Conservation (phyloP, 805 yeast genomes). For the Maudiozyma serrabonitensis region DNA sequence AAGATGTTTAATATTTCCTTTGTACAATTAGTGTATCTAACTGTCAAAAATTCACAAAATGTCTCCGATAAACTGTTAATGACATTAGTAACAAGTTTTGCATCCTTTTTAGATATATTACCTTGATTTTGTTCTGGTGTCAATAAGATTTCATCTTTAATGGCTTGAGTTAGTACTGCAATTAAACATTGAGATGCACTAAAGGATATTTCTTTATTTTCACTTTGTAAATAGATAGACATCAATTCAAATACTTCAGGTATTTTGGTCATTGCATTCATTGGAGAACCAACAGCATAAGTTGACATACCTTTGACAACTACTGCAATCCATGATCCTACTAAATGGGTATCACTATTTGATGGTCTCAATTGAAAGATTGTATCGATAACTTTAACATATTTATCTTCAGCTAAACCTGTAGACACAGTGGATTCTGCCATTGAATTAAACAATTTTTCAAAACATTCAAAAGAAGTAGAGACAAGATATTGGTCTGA, state of each 20-base stretch:
- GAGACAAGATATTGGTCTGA: slow-evolving; percentile 80
- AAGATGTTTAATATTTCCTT: slow-evolving; percentile 63
- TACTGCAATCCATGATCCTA: slow-evolving; percentile 93
- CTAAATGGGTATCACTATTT: slow-evolving; percentile 69
- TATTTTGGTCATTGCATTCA: slow-evolving; percentile 43
- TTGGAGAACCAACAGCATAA: slow-evolving; percentile 42
- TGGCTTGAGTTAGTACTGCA: slow-evolving; percentile 60
- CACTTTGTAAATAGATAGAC: slow-evolving; percentile 58
- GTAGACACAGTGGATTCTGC: slow-evolving; percentile 34
- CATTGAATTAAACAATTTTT: slow-evolving; percentile 20
- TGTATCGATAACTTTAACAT: slow-evolving; percentile 53
- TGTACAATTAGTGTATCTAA: slow-evolving; percentile 69
- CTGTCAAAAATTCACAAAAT: slow-evolving; percentile 52
- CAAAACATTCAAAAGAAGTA: slow-evolving; percentile 70
- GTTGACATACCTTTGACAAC: slow-evolving; percentile 70
- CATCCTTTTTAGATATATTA: slow-evolving; percentile 29
- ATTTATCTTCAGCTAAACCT: slow-evolving; percentile 53
- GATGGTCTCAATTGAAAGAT: slow-evolving; percentile 78
- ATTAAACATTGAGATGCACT: slow-evolving; percentile 84
- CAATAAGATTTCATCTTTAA: slow-evolving; percentile 51
- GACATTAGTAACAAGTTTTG: slow-evolving; percentile 43
- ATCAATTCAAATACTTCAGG: slow-evolving; percentile 50
- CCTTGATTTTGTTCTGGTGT: slow-evolving; percentile 38
- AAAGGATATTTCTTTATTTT: slow-evolving; percentile 48
- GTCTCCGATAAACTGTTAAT: slow-evolving; percentile 49